Evolutionary conservation across 1,284 basidiomycete genomes (phyloP).

Genomic region (Earliella scabrosa): DNA sequence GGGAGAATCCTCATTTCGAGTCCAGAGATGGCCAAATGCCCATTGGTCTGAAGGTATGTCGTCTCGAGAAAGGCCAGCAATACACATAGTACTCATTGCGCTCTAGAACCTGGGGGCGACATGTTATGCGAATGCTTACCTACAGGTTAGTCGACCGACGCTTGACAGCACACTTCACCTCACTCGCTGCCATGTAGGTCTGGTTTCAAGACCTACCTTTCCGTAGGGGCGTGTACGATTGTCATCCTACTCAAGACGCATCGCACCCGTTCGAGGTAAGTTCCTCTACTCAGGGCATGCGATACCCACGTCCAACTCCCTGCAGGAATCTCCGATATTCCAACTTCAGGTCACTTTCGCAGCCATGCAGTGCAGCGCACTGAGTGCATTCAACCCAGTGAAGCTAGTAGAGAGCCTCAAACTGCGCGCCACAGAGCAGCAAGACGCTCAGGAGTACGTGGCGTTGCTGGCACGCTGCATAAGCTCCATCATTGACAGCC

Average conservation of each 20-base stretch:
- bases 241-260: slow-evolving; percentile 52
- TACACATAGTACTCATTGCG: slow-evolving; percentile 10
- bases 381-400: slow-evolving; percentile 78
- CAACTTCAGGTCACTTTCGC: slow-evolving; percentile 81
- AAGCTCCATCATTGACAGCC: not conserved
- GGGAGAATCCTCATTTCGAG: slow-evolving; percentile 54
- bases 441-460: slow-evolving; percentile 91
- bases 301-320: not conserved
- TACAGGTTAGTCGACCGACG: slow-evolving; percentile 62
- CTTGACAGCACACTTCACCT: not conserved
- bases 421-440: slow-evolving; percentile 82
- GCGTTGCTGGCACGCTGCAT: not conserved
- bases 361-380: slow-evolving; percentile 74
- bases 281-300: not conserved
- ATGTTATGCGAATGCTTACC: slow-evolving; percentile 90
- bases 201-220: slow-evolving; percentile 68
- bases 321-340: slow-evolving; percentile 72
- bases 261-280: slow-evolving; percentile 59
- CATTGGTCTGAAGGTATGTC: slow-evolving; percentile 76
- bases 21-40: slow-evolving; percentile 61
- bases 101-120: slow-evolving; percentile 89
- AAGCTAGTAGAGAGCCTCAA: slow-evolving; percentile 84
- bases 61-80: too few relatives aligned
- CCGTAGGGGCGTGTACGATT: slow-evolving; percentile 58
- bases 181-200: slow-evolving; percentile 42